Percentiles rank a stretch among this genome's conserved stretches.
Evolutionary conservation across 2,329 filamentous ascomycete genomes (phyloP).

Genomic region (Aschersonia sp.): DNA sequence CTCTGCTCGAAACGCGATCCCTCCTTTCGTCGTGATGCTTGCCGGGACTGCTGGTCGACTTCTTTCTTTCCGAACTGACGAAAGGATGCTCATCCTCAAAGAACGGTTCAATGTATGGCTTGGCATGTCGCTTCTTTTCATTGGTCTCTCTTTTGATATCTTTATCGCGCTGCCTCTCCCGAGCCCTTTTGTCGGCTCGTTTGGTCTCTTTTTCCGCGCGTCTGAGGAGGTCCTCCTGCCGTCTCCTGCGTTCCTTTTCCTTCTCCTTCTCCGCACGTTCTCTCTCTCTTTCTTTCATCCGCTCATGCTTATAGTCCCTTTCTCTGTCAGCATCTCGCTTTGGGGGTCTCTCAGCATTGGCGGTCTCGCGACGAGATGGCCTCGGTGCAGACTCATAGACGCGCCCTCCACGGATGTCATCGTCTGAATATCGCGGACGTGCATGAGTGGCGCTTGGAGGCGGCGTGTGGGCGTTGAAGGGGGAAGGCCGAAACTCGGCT

Average conservation of each 20-base stretch:
- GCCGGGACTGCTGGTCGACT: slow-evolving; percentile 16
- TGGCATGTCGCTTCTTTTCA: slow-evolving; percentile 20
- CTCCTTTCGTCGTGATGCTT: slow-evolving; percentile 24
- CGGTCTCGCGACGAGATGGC: slow-evolving; percentile 29
- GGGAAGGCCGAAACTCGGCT: slow-evolving; percentile 16
- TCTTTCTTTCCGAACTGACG: slow-evolving; percentile 21
- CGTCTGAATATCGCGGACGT: slow-evolving; percentile 30
- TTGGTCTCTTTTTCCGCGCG: slow-evolving; percentile 17
- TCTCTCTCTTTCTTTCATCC: slow-evolving; percentile 9
- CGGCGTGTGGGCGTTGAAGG: slow-evolving; percentile 22
- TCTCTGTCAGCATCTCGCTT: slow-evolving; percentile 25
- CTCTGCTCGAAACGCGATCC: slow-evolving; percentile 18
- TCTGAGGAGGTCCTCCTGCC: slow-evolving; percentile 11
- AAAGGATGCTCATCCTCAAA: slow-evolving; percentile 15
- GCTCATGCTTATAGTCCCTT: slow-evolving; percentile 4
- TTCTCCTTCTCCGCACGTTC: slow-evolving; percentile 3
- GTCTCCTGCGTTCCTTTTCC: slow-evolving; percentile 10
- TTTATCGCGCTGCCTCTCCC: slow-evolving; percentile 22
- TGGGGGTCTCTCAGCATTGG: slow-evolving; percentile 30
- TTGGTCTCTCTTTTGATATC: slow-evolving; percentile 21
- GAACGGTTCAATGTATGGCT: slow-evolving; percentile 18
- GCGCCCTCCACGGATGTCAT: slow-evolving; percentile 22
- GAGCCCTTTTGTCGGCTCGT: slow-evolving; percentile 18
- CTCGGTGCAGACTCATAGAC: slow-evolving; percentile 26
- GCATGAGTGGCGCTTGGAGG: slow-evolving; percentile 19